phyloP scores from a whole-genome alignment of 331 rosid species.

The Arachis monticola region DNA sequence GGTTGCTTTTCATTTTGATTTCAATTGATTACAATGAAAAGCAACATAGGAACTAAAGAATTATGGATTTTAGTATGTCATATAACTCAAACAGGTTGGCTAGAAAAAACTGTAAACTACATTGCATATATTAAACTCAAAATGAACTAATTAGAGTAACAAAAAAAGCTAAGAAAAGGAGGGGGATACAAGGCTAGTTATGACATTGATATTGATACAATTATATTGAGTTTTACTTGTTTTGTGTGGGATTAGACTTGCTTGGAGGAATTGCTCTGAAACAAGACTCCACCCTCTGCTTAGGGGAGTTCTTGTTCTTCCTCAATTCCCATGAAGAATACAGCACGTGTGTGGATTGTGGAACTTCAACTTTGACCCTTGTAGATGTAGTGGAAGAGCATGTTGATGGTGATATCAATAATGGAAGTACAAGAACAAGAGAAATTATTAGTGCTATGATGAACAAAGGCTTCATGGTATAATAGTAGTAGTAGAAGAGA shows the following conservation, averaged over 20 bases:
- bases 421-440: constrained; percentile 48
- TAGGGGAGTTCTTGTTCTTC: constrained; percentile 41
- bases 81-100: constrained; percentile 29
- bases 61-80: not conserved
- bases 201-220: constrained; percentile 10
- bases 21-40: no score
- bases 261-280: constrained; percentile 66
- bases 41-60: not conserved
- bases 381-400: constrained; percentile 25
- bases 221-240: constrained; percentile 50
- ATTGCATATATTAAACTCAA: constrained; percentile 23
- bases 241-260: constrained; percentile 63
- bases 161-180: not conserved
- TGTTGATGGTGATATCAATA: constrained; percentile 37
- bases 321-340: constrained; percentile 29
- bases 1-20: not conserved
- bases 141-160: no score
- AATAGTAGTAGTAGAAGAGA: not conserved
- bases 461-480: constrained; percentile 56
- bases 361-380: constrained; percentile 40
- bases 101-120: constrained; percentile 37
- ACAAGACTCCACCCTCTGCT: constrained; percentile 48
- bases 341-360: constrained; percentile 14
- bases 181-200: not conserved
- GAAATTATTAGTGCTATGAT: constrained; percentile 50